phyloP scores from a whole-genome alignment of 805 yeast species.

The Schizosaccharomyces lindneri region DNA sequence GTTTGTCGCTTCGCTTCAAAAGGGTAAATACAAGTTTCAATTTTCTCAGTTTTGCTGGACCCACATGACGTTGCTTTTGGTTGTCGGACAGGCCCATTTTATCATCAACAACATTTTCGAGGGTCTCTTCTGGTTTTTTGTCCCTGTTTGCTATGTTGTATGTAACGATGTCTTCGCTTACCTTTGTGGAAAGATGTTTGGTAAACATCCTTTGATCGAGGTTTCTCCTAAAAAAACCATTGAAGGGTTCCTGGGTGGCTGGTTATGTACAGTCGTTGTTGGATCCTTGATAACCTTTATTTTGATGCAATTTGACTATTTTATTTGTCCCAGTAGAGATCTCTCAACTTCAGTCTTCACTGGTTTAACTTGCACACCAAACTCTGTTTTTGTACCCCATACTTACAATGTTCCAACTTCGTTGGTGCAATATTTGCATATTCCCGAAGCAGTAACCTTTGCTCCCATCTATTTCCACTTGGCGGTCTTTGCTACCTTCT shows the following conservation, averaged over 20 bases:
- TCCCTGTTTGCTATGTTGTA: conserved; percentile 79
- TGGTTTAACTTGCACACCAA: conserved; percentile 48
- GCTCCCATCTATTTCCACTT: conserved; percentile 86
- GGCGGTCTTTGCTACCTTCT: conserved; percentile 68
- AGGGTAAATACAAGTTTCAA: conserved; percentile 74
- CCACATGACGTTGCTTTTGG: conserved; percentile 74
- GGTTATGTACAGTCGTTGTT: conserved; percentile 71
- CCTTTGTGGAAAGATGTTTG: conserved; percentile 89
- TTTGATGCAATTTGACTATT: conserved; percentile 39
- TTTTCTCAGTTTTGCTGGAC: conserved; percentile 83
- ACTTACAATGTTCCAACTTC: conserved; percentile 50
- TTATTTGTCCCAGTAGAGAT: conserved; percentile 64
- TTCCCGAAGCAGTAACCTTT: conserved; percentile 26
- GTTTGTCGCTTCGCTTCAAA: conserved; percentile 70
- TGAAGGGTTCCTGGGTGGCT: conserved; percentile 93
- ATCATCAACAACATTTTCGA: conserved; percentile 69
- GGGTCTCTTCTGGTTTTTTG: conserved; percentile 82
- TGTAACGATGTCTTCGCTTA: conserved; percentile 92
- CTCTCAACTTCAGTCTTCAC: conserved; percentile 31
- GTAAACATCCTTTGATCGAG: conserved; percentile 71
- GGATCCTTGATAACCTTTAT: conserved; percentile 42
- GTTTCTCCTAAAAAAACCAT: conserved; percentile 93
- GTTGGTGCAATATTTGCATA: conserved; percentile 11
- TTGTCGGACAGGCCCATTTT: conserved; percentile 82
- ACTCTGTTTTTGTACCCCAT: conserved; percentile 73